phyloP scores from a whole-genome alignment of 345 rosid species.

The Eucalyptus curtisii region DNA sequence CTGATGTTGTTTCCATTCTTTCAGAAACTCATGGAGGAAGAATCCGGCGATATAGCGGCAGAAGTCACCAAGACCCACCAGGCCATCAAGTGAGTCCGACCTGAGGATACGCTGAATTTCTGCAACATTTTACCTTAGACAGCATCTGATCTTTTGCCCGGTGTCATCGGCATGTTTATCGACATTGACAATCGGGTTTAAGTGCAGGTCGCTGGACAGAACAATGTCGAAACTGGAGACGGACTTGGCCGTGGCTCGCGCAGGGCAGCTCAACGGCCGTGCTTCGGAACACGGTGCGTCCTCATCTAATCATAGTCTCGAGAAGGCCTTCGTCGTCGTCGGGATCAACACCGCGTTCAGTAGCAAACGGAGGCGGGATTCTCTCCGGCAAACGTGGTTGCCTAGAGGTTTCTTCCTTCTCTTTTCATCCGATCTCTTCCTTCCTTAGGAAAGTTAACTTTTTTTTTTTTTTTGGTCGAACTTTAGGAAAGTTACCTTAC shows the following conservation, averaged over 20 bases:
- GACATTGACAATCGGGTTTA: not conserved
- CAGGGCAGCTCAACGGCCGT: constrained; percentile 5
- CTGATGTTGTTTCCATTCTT: not conserved
- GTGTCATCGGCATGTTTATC: not conserved
- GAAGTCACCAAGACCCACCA: constrained; percentile 65
- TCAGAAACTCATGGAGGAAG: constrained; percentile 53
- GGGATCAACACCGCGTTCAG: constrained; percentile 93
- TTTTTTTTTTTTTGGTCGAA: too few relatives aligned
- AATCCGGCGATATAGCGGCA: constrained; percentile 41
- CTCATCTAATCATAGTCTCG: constrained; percentile 27
- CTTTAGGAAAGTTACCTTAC: not conserved
- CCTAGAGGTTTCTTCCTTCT: constrained; percentile 28
- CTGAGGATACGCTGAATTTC: not conserved
- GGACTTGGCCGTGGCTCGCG: constrained; percentile 45
- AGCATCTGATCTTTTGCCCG: not conserved
- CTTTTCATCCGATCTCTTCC: not conserved
- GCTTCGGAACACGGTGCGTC: not conserved
- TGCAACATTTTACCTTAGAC: not conserved
- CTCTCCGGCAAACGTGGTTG: constrained; percentile 77
- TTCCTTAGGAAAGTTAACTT: too few relatives aligned
- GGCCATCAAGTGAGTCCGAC: constrained; percentile 39
- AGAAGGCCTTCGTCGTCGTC: constrained; percentile 65
- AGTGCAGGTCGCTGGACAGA: constrained; percentile 52
- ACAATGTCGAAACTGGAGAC: constrained; percentile 54
- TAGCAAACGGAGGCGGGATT: constrained; percentile 74